A percentile compares a stretch with the other conserved stretches of the same genome.
Conservation (phyloP, 306 rosid species). For the Malus sylvestris region DNA sequence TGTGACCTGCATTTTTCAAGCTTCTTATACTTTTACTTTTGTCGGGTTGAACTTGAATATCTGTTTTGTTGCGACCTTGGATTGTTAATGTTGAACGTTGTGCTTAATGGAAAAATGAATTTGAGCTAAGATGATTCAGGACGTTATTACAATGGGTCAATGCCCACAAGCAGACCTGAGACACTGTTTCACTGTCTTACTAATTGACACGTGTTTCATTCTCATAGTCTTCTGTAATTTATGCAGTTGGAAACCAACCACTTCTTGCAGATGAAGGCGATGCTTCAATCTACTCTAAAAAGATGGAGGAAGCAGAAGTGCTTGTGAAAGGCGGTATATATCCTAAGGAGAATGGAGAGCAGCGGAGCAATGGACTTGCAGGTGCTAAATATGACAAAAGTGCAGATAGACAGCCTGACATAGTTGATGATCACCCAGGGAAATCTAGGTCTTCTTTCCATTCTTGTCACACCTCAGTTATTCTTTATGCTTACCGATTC, state of each 20-base stretch:
- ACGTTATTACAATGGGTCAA: not conserved
- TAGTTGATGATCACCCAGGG: slow-evolving; percentile 72
- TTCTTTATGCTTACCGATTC: slow-evolving; percentile 57
- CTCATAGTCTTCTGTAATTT: not conserved
- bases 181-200: not conserved
- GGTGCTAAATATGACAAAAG: slow-evolving; percentile 51
- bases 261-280: slow-evolving; percentile 24
- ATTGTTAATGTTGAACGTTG: not conserved
- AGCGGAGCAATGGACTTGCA: slow-evolving; percentile 52
- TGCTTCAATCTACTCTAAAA: slow-evolving; percentile 28
- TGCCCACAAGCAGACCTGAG: not conserved
- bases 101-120: not conserved
- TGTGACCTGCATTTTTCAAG: not conserved
- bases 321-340: slow-evolving; percentile 31
- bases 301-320: slow-evolving; percentile 34
- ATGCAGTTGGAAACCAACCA: slow-evolving; percentile 38
- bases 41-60: not conserved
- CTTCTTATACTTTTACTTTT: not conserved
- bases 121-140: not conserved
- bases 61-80: not conserved
- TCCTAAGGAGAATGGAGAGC: slow-evolving; percentile 68
- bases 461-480: slow-evolving; percentile 59
- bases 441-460: slow-evolving; percentile 83
- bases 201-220: not conserved
- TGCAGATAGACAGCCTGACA: slow-evolving; percentile 67